Evolutionary conservation across 2,329 filamentous ascomycete genomes (phyloP).

Genomic region (Fusarium sulawesiense): DNA sequence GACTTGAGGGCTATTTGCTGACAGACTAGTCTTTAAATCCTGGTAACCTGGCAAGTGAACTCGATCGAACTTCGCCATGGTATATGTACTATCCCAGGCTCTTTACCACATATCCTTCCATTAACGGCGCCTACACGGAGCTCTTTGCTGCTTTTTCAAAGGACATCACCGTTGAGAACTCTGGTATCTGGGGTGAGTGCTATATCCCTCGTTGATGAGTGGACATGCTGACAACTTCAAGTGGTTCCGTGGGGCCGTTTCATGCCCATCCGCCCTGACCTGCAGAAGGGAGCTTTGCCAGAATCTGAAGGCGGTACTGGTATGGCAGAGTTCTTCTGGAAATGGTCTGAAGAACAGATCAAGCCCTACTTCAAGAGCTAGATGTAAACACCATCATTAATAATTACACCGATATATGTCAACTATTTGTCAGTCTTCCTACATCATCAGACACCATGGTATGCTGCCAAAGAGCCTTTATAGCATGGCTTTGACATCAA

Average conservation of each 20-base stretch:
- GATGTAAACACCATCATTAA: neutral
- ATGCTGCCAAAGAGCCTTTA: no score
- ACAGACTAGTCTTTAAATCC: slow-evolving; percentile 39
- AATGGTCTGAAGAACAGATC: slow-evolving; percentile 56
- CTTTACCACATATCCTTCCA: slow-evolving; percentile 37
- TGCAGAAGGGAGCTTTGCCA: slow-evolving; percentile 48
- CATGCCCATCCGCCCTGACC: slow-evolving; percentile 48
- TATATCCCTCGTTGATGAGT: neutral
- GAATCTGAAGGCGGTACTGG: slow-evolving; percentile 54
- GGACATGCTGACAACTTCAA: slow-evolving; percentile 22
- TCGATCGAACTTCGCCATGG: slow-evolving; percentile 42
- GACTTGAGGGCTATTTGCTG: neutral
- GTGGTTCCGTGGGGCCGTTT: slow-evolving; percentile 53
- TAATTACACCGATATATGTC: neutral
- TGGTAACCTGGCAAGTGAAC: slow-evolving; percentile 40
- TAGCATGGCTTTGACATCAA: neutral
- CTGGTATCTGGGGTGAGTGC: slow-evolving; percentile 48
- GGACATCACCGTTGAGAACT: slow-evolving; percentile 55
- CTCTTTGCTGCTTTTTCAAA: slow-evolving; percentile 59
- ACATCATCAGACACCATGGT: neutral
- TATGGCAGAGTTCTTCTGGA: slow-evolving; percentile 53
- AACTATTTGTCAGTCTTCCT: neutral
- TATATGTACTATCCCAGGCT: slow-evolving; percentile 36
- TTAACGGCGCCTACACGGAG: slow-evolving; percentile 61
- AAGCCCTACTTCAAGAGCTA: slow-evolving; percentile 34